Evolutionary conservation across 129 eudicot species (phyloP), one percentile per base, ranked within the genome.

Genomic region (Artemisia tridentata): DNA sequence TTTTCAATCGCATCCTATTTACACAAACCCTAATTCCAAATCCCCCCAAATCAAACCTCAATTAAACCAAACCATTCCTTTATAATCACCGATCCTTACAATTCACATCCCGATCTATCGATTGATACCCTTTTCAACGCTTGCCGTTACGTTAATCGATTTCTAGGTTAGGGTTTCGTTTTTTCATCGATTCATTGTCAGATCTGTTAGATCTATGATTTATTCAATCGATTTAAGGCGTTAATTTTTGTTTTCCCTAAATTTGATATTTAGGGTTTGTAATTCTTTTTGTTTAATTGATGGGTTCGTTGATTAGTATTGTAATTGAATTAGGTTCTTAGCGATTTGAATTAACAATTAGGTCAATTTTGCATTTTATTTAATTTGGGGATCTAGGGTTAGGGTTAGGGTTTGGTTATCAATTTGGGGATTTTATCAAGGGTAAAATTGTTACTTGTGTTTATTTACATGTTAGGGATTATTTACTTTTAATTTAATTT

Each of bases 311-410:
- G 59, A 19, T 19, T 38, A 7, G 3, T 54, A 4, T n/a, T 61
- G 11, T 49, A 62, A 62, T 62, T 29, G 34, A 34, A 13, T 27
- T 61, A 47, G 5, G 1, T 46, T 29, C 20, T 2, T 27, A 14
- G 19, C 3, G 68, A 27, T 25, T n/a, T 47, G 27, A 17, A 27
- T 61, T n/a, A 25, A 49, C 15, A 27, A 7, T 27, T 14, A 6
- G 43, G 27, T 20, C 70, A 20, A 48, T 27, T 27, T 29, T 51
- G 23, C 21, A 50, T n/a, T 59, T 4, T 49, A 11, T 61, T 63
- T 17, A 63, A 48, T 52, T 69, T 71, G 68, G 83, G 80, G 80
- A 78, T 82, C 78, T 75, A 69, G 83, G 83, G 75, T 79, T 82
- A 47, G 68, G 64, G 70, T 67, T 47, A 34, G 43, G 43, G 43